Evolutionary conservation across 2,329 filamentous ascomycete genomes (phyloP), one percentile per base, ranked within the genome.

Genomic region (Alternaria ventricosa): DNA sequence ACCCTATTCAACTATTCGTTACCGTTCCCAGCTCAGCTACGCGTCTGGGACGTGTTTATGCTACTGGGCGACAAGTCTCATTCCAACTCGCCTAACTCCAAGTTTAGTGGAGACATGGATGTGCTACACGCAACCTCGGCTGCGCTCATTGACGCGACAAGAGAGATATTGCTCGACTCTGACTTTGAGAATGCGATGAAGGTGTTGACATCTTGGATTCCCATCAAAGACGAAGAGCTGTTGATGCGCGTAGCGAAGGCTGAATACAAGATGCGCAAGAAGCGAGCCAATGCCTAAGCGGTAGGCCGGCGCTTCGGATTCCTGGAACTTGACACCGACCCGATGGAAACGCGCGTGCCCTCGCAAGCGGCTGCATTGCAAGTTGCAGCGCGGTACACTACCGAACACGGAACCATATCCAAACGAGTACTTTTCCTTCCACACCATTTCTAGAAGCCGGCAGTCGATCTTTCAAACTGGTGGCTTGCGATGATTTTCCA

Each of bases 101-200:
- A 75, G 22, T 78, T 77, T 59, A 83, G 87, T 71, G 86, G 88
- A 43, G 92, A 93, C 56, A 86, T 98, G 36, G 94, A 97, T 73
- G 87, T 98, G 36, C 84, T 99, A 55, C 96, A 99, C 80, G 95
- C 96, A 11, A 92, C 94, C 6, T 92, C 92, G 65, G 92, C 94
- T 4, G 95, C 96, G 2, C 86, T 99, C 27, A 94, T 98, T 51
- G 93, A 97, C 78, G 94, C 93, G 18, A 92, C 96, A 69, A 87
- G 93, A 41, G 93, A 97, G 66, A 93, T 97, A 55, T 85, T 99
- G 30, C 84, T 97, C 6, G 94, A 96, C 73, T 93, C 92, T 18
- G 96, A 99, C 78, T 99, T 98, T 79, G 96, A 99, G 79, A 97
- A 96, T 75, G 92, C 92, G 50, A 99, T 99, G 96, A 98, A 97